These are phyloP conservation scores for Epichloe sylvatica DNA, from an alignment of 2,329 filamentous ascomycete genomes.

Conservation along the genomic window DNA sequence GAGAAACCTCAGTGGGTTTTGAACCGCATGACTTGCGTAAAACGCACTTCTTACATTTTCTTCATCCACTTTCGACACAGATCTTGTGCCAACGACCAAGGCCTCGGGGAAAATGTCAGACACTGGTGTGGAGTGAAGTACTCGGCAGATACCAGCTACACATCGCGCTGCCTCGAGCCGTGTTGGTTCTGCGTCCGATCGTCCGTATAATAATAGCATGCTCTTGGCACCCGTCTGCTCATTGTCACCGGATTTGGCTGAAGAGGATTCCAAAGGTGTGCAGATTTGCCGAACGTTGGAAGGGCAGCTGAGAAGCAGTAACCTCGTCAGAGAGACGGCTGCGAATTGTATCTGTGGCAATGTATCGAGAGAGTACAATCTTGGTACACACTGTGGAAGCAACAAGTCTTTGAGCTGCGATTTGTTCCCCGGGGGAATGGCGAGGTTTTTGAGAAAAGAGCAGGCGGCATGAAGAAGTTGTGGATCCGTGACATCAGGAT, in stretches of 20 bases:
- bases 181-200: constrained; percentile 34
- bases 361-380: constrained; percentile 38
- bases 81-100: background rate
- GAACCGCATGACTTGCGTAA: constrained; percentile 31
- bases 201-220: constrained; percentile 24
- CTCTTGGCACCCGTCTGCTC: constrained; percentile 22
- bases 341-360: constrained; percentile 44
- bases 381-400: constrained; percentile 31
- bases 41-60: constrained; percentile 22
- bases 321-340: constrained; percentile 41
- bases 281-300: constrained; percentile 39
- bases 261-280: constrained; percentile 22
- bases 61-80: background rate
- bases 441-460: constrained; percentile 51
- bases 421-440: constrained; percentile 44
- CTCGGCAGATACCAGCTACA: constrained; percentile 37
- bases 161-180: constrained; percentile 46
- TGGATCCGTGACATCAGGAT: constrained; percentile 26
- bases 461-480: constrained; percentile 44
- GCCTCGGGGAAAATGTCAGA: constrained; percentile 18
- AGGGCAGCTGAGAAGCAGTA: constrained; percentile 40
- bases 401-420: constrained; percentile 34
- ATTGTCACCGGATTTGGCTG: constrained; percentile 1
- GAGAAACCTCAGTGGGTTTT: constrained; percentile 34
- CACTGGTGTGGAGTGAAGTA: constrained; percentile 32